Percentiles rank a stretch among this genome's conserved stretches.
Conservation (phyloP, 805 yeast species). For the Metschnikowia picachoensis region DNA sequence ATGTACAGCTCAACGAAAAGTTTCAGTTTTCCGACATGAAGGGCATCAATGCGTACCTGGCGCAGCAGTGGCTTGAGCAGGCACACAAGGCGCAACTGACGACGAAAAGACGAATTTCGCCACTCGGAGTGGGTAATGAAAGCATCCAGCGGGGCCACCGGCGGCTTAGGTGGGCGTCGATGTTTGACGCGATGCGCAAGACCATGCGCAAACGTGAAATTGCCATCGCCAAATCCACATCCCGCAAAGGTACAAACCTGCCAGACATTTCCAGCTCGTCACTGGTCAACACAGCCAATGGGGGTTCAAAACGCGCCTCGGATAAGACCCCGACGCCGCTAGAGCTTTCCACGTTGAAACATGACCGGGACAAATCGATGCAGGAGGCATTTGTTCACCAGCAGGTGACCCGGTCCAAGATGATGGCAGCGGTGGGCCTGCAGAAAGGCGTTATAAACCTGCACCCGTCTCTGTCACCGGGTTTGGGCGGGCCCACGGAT, state of each 20-base stretch:
- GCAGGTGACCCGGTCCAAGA: constrained; percentile 39
- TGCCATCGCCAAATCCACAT: constrained; percentile 36
- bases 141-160: constrained; percentile 92
- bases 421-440: constrained; percentile 42
- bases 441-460: constrained; percentile 18
- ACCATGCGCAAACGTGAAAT: constrained; percentile 85
- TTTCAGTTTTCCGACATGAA: constrained; percentile 84
- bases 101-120: constrained; percentile 83
- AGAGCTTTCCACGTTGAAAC: constrained; percentile 77
- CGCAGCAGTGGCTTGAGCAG: constrained; percentile 89
- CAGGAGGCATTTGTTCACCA: constrained; percentile 65
- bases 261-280: constrained; percentile 11
- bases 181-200: constrained; percentile 93
- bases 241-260: constrained; percentile 17
- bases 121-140: constrained; percentile 90
- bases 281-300: neutral
- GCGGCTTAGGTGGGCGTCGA: constrained; percentile 90
- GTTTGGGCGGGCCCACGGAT: constrained; percentile 12
- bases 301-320: constrained; percentile 27
- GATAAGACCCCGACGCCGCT: constrained; percentile 67
- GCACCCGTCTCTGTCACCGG: constrained; percentile 7
- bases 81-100: constrained; percentile 86
- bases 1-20: constrained; percentile 85
- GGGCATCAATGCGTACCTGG: constrained; percentile 77
- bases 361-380: constrained; percentile 79